Conservation (phyloP, 139 green algal species). For the Chlamydomonas sp. region DNA sequence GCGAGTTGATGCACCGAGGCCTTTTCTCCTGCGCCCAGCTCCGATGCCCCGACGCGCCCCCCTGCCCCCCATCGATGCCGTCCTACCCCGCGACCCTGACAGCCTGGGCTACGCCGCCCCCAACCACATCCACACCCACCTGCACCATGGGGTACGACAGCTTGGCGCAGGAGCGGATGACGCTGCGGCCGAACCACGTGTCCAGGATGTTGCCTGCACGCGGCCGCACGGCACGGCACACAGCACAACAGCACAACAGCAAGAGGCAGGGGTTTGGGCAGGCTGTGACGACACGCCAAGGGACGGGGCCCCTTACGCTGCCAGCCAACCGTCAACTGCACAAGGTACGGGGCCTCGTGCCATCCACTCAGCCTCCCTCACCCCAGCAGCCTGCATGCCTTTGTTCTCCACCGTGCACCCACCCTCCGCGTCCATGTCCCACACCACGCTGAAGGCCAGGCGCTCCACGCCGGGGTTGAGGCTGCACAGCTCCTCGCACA, state of each 20-base stretch:
- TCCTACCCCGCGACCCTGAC: no score
- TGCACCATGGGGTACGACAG: conserved; percentile 92
- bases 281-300: no score
- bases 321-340: no score
- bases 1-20: no score
- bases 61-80: no score
- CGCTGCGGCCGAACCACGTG: conserved; percentile 77
- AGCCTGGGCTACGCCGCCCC: neutral
- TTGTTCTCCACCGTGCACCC: neutral
- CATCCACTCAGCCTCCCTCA: neutral
- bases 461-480: conserved; percentile 86
- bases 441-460: conserved; percentile 89
- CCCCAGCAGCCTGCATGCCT: neutral
- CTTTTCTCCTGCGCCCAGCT: conserved; percentile 52
- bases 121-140: neutral
- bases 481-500: conserved; percentile 93
- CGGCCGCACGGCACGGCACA: neutral
- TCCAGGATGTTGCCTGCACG: conserved; percentile 47
- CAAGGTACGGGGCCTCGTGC: no score
- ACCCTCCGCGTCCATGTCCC: conserved; percentile 76
- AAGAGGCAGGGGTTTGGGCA: neutral
- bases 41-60: no score
- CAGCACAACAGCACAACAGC: neutral
- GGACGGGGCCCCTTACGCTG: no score
- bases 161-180: conserved; percentile 92